These are phyloP conservation scores for Francoa sonchifolia DNA, from an alignment of 441 rosid genomes.

Conservation along the genomic window DNA sequence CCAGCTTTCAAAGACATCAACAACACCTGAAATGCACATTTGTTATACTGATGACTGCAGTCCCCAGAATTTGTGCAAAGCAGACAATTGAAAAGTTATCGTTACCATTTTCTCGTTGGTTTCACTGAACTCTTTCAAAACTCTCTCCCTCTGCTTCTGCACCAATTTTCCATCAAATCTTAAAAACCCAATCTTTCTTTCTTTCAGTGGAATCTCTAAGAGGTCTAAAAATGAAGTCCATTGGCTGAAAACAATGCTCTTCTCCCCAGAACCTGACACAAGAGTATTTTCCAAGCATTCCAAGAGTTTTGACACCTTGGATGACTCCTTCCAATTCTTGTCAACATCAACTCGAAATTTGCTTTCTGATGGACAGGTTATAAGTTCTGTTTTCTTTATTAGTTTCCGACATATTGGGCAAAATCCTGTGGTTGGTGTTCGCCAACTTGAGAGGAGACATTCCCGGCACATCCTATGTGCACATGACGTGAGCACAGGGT, in stretches of 20 bases:
- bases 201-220: constrained; percentile 41
- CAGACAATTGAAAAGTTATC: too few relatives aligned
- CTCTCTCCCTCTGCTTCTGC: constrained; percentile 51
- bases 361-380: constrained; percentile 45
- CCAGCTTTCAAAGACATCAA: constrained; percentile 64
- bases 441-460: constrained; percentile 58
- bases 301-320: constrained; percentile 43
- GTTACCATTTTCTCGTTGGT: constrained; percentile 40
- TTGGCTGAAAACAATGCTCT: constrained; percentile 66
- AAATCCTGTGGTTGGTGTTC: constrained; percentile 27
- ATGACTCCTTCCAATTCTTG: constrained; percentile 55
- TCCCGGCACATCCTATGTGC: constrained; percentile 66
- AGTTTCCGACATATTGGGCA: constrained; percentile 45
- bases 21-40: constrained; percentile 27
- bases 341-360: constrained; percentile 45
- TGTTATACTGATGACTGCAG: too few relatives aligned
- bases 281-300: constrained; percentile 33
- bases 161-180: constrained; percentile 44
- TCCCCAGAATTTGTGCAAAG: too few relatives aligned
- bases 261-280: constrained; percentile 30
- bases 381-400: constrained; percentile 38
- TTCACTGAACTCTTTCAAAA: constrained; percentile 52
- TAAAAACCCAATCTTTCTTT: constrained; percentile 32
- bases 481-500: constrained; percentile 65
- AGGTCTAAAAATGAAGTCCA: constrained; percentile 66